Conservation (phyloP, 1,284 basidiomycete species). For the Cutaneotrichosporon dermatis region DNA sequence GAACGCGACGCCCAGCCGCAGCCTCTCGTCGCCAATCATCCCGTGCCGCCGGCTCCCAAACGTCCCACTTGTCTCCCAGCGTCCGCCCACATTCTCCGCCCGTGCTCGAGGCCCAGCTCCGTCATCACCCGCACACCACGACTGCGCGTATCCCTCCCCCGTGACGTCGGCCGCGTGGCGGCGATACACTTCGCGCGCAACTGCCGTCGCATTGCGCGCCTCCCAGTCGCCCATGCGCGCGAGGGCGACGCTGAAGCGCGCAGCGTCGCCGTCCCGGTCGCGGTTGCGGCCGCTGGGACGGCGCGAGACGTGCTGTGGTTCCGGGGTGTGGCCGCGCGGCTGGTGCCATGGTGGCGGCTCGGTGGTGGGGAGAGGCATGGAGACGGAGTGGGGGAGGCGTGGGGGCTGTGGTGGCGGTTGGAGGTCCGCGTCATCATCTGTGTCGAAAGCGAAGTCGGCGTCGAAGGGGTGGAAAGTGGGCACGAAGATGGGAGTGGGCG, state of each 20-base stretch:
- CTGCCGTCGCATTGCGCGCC: not conserved
- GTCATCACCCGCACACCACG: no score
- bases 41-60: no score
- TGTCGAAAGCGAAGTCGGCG: not conserved
- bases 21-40: no score
- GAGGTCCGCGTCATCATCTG: no score
- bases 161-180: not conserved
- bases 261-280: not conserved
- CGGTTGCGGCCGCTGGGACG: no score
- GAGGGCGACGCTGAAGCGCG: not conserved
- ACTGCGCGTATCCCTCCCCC: no score
- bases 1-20: no score
- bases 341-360: not conserved
- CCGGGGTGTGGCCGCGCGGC: not conserved
- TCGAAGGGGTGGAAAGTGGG: not conserved
- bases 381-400: not conserved
- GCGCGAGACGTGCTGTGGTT: not conserved
- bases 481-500: not conserved
- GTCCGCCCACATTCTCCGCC: no score
- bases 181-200: not conserved
- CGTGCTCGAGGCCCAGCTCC: no score
- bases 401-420: not conserved
- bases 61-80: no score
- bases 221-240: conserved; percentile 2
- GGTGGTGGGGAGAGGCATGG: not conserved